Evolutionary conservation across 768 basidiomycete species (phyloP), one percentile per base, ranked within the genome.

Genomic region (Tephrocybe rancida): DNA sequence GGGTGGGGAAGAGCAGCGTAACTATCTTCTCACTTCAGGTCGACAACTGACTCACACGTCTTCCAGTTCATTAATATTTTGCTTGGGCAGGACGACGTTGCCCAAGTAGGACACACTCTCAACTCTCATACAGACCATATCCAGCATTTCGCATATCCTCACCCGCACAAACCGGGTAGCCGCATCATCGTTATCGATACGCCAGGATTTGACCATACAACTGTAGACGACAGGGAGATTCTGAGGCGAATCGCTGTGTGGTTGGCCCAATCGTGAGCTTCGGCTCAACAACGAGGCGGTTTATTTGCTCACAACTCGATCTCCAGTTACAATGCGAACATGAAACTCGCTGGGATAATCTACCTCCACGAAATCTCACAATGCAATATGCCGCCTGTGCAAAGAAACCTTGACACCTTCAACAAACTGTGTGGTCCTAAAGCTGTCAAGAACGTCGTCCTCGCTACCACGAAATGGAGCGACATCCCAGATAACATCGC

Each of bases 381-480:
- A 48, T 64, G 70, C 56, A 64, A 70, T 22, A 72, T 78, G 65
- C 67, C 69, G 19, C 71, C 72, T 8, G 72, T 74, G 26, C 64
- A 67, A 41, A 71, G 70, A 56, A 82, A 80, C 61, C 70, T 80
- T 29, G 69, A 71, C 18, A 71, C 78, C 62, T 82, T 82, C 62
- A 68, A 67, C 24, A 71, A 78, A 49, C 69, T 82, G 13, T 80
- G 80, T 53, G 80, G 80, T 24, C 67, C 72, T n/a, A 62, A 52
- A 29, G 68, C 76, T 3, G 70, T 79, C 54, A 70, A 70, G 46
- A 77, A 79, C 52, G 76, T 82, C 38, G 67, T 79, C 42, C 70
- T 82, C 53, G 72, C 70, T 34, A 80, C 80, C 46, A 81, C 74
- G 14, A 79, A 74, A 71, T 81, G 80, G 79, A 67, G 65, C n/a